Conservation (phyloP, 352 stramenopile genomes). For the Phytophthora quininea region DNA sequence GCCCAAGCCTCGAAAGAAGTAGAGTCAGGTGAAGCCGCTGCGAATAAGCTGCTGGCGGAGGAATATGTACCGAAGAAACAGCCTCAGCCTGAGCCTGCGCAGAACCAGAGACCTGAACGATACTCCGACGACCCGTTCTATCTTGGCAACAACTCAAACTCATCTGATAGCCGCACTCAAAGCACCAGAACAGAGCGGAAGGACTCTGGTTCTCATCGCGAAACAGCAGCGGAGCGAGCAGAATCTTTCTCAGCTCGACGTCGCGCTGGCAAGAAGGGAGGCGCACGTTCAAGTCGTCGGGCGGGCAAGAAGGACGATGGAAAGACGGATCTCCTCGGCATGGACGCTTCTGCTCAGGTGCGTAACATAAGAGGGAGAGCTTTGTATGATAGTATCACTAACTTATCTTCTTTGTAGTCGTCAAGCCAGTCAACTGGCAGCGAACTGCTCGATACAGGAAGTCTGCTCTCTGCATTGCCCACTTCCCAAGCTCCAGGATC, state of each 20-base stretch:
- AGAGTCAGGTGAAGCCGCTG: slow-evolving; percentile 63
- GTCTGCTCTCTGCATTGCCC: slow-evolving; percentile 53
- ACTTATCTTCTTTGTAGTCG: slow-evolving; percentile 15
- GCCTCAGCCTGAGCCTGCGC: slow-evolving; percentile 21
- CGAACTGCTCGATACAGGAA: slow-evolving; percentile 56
- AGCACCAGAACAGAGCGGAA: slow-evolving; percentile 46
- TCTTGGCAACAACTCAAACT: slow-evolving; percentile 48
- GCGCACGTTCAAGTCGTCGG: slow-evolving; percentile 48
- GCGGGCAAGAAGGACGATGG: slow-evolving; percentile 60
- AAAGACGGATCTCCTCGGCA: slow-evolving; percentile 67
- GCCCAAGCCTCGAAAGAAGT: slow-evolving; percentile 71
- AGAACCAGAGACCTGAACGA: slow-evolving; percentile 52
- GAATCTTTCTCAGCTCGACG: slow-evolving; percentile 77
- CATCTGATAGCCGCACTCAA: slow-evolving; percentile 44
- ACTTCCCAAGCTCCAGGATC: slow-evolving; percentile 30
- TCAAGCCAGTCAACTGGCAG: slow-evolving; percentile 27
- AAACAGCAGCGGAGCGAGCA: slow-evolving; percentile 51
- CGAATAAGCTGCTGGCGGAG: slow-evolving; percentile 82
- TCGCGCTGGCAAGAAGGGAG: slow-evolving; percentile 72
- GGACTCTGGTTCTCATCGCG: slow-evolving; percentile 28
- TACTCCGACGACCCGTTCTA: slow-evolving; percentile 86
- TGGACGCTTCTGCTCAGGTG: slow-evolving; percentile 45
- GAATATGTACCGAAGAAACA: slow-evolving; percentile 73
- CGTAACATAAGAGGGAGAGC: background rate
- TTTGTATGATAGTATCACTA: too few relatives aligned